These are phyloP conservation scores for Trichoderma koningiopsis DNA, from an alignment of 2,329 filamentous ascomycete genomes.

Conservation along the genomic window DNA sequence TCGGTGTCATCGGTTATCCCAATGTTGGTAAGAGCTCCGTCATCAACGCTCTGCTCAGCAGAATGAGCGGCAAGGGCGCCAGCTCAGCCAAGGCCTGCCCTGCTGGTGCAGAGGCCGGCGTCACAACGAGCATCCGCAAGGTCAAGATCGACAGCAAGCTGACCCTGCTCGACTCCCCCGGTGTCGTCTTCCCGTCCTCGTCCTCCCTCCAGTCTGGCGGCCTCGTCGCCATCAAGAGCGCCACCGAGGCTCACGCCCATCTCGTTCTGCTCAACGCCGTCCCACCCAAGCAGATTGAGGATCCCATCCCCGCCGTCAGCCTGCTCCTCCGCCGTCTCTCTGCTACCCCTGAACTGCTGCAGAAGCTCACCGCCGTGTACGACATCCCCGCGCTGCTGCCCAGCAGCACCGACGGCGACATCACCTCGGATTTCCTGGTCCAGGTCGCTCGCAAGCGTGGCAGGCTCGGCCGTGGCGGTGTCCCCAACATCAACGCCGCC, in stretches of 20 bases:
- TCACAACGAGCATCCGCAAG: constrained; percentile 83
- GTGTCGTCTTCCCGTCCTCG: constrained; percentile 86
- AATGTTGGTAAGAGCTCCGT: constrained; percentile 97
- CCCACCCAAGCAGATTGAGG: constrained; percentile 90
- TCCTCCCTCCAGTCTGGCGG: constrained; percentile 42
- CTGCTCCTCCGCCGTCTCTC: constrained; percentile 83
- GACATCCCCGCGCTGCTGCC: constrained; percentile 77
- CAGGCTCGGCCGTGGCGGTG: constrained; percentile 80
- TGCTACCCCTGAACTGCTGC: constrained; percentile 69
- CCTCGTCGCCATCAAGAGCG: constrained; percentile 58
- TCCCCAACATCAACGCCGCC: constrained; percentile 84
- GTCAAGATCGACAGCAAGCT: constrained; percentile 96
- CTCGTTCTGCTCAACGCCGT: constrained; percentile 88
- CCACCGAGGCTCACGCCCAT: constrained; percentile 75
- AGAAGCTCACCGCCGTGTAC: constrained; percentile 82
- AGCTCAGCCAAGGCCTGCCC: constrained; percentile 69
- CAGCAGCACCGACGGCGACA: constrained; percentile 66
- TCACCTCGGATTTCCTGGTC: constrained; percentile 87
- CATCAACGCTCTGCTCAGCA: constrained; percentile 86
- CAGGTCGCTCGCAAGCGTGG: constrained; percentile 95
- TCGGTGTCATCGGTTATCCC: constrained; percentile 92
- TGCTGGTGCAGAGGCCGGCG: constrained; percentile 86
- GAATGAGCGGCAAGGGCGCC: constrained; percentile 67
- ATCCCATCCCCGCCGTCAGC: constrained; percentile 83
- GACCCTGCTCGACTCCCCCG: constrained; percentile 89